Evolutionary conservation across 2,329 filamentous ascomycete species (phyloP), one percentile per base, ranked within the genome.

Genomic region (Verticillium longisporum): DNA sequence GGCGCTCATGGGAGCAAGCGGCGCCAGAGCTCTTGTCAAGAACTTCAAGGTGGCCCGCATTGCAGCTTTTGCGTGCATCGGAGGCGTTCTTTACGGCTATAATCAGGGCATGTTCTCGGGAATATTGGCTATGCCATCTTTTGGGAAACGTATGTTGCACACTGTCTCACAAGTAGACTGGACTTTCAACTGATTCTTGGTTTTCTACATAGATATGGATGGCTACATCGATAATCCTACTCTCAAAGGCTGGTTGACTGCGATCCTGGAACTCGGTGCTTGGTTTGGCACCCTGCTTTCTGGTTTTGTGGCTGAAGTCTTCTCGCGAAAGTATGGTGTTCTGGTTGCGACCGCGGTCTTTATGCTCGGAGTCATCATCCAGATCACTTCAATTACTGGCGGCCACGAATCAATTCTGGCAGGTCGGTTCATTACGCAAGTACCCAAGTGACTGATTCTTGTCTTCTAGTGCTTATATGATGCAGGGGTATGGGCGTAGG

Each of bases 231-330:
- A 75, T n/a, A 72, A 80, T 62, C 77, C 80, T 67, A 80, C 80
- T 5, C 79, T 81, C 65, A 85, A 85, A 67, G 83, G 83, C 15
- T 86, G 83, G 83, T 70, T 87, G 5, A 85, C 83, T 1, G 80
- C 88, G 2, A 91, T 91, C 65, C 83, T 92, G 32, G 88, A 92
- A 70, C 82, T 92, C 1, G 89, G 89, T 59, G 89, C 89, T 54
- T 92, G 89, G 89, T 70, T 91, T n/a, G 90, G 90, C 41, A 84
- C 87, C 0, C 73, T 93, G 3, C 78, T 88, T 50, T 89, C 85
- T 2, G 87, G 89, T 1, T 88, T 88, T 68, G 72, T 92, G n/a
- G 89, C 89, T 18, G 89, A 92, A 69, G 78, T 81, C 3, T 71
- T 87, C 57, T 89, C 86, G 1, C 81, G 90, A 56, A 91, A 91